These are phyloP conservation scores for Ophiocordyceps unilateralis DNA, from an alignment of 2,329 filamentous ascomycete genomes.

Conservation along the genomic window DNA sequence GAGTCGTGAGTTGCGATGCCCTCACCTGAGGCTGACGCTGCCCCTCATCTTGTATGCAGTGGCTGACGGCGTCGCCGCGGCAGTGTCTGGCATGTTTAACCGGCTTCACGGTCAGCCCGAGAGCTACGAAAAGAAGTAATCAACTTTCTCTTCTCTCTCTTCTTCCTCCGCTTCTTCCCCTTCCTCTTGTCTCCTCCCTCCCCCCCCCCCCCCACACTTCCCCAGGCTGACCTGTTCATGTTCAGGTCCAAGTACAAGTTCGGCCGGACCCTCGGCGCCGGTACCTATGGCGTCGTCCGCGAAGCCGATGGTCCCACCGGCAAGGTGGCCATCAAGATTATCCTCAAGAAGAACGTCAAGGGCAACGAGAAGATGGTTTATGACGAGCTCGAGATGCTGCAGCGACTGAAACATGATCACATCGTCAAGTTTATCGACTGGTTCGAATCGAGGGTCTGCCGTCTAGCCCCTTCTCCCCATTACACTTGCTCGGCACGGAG, in stretches of 20 bases:
- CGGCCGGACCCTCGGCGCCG: slow-evolving; percentile 83
- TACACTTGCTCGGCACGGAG: background rate
- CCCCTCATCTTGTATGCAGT: too few relatives aligned
- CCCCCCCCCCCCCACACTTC: background rate
- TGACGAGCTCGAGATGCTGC: slow-evolving; percentile 88
- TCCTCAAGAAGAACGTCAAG: slow-evolving; percentile 97
- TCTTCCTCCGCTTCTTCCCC: background rate
- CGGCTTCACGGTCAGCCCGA: slow-evolving; percentile 93
- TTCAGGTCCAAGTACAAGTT: slow-evolving; percentile 72
- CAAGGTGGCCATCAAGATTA: slow-evolving; percentile 95
- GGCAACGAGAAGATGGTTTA: slow-evolving; percentile 98
- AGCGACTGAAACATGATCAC: slow-evolving; percentile 78
- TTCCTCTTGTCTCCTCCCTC: background rate
- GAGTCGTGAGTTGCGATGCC: slow-evolving; percentile 12
- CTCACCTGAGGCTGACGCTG: background rate
- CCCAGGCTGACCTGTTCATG: background rate
- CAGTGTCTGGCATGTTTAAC: slow-evolving; percentile 82
- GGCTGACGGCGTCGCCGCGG: background rate
- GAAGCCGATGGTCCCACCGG: slow-evolving; percentile 75
- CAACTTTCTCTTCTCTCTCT: background rate
- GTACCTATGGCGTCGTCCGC: slow-evolving; percentile 94
- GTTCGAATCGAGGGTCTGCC: slow-evolving; percentile 85
- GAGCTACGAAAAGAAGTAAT: slow-evolving; percentile 94
- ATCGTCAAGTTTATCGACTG: slow-evolving; percentile 97
- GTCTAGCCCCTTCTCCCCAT: slow-evolving; percentile 1